Evolutionary conservation across 345 rosid genomes (phyloP).

Genomic region (Euclidium syriacum): DNA sequence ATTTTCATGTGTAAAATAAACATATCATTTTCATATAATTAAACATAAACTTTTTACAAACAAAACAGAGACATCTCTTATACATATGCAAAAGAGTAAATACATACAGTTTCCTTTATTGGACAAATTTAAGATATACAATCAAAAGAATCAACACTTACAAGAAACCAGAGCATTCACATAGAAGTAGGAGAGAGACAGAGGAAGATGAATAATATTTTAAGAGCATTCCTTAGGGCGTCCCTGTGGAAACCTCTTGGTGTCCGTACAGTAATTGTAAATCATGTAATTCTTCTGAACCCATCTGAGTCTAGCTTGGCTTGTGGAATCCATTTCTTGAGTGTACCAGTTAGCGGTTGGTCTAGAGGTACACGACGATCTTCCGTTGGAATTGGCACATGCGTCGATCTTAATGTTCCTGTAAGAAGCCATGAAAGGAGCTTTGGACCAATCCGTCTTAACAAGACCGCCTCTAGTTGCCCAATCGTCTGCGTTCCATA

Average conservation of each 20-base stretch:
- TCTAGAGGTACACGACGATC: constrained; percentile 29
- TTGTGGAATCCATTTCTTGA: constrained; percentile 34
- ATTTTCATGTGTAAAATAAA: neutral
- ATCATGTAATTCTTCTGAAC: constrained; percentile 46
- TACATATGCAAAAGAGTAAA: neutral
- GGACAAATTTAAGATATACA: constrained; percentile 20
- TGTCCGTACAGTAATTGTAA: constrained; percentile 40
- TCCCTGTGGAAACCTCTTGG: constrained; percentile 36
- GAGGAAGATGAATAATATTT: constrained; percentile 6
- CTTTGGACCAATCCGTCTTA: constrained; percentile 51
- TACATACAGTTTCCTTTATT: constrained; percentile 11
- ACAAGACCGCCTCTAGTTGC: constrained; percentile 59
- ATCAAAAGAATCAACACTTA: neutral
- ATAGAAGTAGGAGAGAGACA: neutral
- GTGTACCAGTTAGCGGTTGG: constrained; percentile 35
- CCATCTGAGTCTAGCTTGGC: constrained; percentile 43
- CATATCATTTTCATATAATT: constrained; percentile 22
- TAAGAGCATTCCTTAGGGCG: constrained; percentile 29
- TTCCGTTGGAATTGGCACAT: constrained; percentile 28
- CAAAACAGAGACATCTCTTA: constrained; percentile 1
- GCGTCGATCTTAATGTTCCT: constrained; percentile 34
- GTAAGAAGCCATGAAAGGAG: constrained; percentile 42
- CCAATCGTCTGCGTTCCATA: constrained; percentile 66
- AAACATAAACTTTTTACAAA: constrained; percentile 1
- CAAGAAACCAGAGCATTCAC: constrained; percentile 19